Base-by-base conservation (phyloP, 768 basidiomycete genomes). In the Agrocybe chaxingu region DNA sequence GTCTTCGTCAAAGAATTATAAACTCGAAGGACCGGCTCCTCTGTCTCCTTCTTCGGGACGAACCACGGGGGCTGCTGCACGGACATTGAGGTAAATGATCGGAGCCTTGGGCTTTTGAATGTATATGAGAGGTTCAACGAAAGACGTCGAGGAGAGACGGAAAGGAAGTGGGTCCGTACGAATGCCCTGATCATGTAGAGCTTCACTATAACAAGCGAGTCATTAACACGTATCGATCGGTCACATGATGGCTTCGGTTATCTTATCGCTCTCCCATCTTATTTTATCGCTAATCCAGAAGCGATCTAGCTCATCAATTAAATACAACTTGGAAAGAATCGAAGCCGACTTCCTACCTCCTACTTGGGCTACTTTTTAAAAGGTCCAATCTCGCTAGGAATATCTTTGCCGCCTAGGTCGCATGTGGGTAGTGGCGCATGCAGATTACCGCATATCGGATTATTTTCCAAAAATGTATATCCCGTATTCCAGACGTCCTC, bases 1-100 rank as follows among this genome's bases (percentile, higher is more conserved):
- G 84, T 82, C 56, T 84, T 81, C 34, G 96, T 98, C 57, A 98
- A 72, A 8, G 96, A 94, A 70, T 98, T 99, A 73, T 89, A 96
- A 41, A 98, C 76, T 67, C 82, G 87, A 42, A 95, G 77, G 0
- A 80, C 77, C 4, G 89, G 90, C 56, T 86, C 84, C 41, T 70
- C 65, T 13, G 57, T 48, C 54, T 74, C 69, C 6, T 68, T 63
- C 24, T 61, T 63, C 31, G 78, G 81, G 18, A 71, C 55, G 6
- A 70, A 65, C 90, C 86, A 89, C 3, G 73, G 51, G 7, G 84
- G 82, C 61, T 85, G 85, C 53, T 83, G 79, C 0, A 70, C 63
- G 46, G 83, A 72, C 84, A 87, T 87, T 1, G 60, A 56, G 30
- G 42, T 50, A 33, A 45, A 49, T 30, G 16, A 34, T 45, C 53